Conservation (phyloP, 2,329 filamentous ascomycete genomes). For the Arthroderma sp. region DNA sequence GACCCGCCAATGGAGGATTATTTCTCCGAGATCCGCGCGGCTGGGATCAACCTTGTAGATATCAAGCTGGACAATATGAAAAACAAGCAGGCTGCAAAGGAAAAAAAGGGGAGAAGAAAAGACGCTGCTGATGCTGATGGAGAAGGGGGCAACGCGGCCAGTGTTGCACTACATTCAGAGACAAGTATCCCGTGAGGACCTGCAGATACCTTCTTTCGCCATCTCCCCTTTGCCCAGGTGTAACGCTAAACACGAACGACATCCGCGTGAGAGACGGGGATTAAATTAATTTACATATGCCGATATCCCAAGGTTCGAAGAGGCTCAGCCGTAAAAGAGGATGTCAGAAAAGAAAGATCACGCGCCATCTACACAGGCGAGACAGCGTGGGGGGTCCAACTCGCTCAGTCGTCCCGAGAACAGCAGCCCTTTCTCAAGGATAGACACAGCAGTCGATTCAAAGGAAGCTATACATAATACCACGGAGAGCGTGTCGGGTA, state of each 20-base stretch:
- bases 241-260: not conserved
- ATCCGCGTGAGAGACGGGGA: not conserved
- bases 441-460: constrained; percentile 20
- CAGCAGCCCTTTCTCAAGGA: constrained; percentile 14
- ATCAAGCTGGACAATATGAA: not conserved
- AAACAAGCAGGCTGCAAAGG: not conserved
- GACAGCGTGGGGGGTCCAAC: not conserved
- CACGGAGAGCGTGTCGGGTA: not conserved
- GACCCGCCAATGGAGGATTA: not conserved
- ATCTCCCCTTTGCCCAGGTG: not conserved
- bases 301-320: not conserved
- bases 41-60: not conserved
- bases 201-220: not conserved
- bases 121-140: not conserved
- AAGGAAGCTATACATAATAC: not conserved
- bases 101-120: not conserved
- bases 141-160: not conserved
- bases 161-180: not conserved
- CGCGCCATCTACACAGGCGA: not conserved
- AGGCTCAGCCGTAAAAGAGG: not conserved
- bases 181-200: constrained; percentile 2
- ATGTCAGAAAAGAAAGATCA: not conserved
- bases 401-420: not conserved
- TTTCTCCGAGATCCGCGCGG: not conserved
- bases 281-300: not conserved